Evolutionary conservation across 1,284 basidiomycete genomes (phyloP).

Genomic region (Ustilago cynodontis): DNA sequence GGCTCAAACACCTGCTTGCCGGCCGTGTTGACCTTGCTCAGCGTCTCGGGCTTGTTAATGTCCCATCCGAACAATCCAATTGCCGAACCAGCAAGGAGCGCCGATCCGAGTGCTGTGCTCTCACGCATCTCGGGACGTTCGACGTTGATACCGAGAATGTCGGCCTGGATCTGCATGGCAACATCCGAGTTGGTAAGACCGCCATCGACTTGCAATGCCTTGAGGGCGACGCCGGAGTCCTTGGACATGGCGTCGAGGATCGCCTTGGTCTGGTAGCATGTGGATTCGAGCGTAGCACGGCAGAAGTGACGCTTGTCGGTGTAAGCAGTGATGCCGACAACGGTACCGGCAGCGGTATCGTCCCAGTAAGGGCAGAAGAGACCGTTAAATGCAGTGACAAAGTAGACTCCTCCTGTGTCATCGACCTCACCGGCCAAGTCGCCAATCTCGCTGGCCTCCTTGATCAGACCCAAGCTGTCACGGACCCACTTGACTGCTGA

Average conservation of each 20-base stretch:
- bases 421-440: slow-evolving; percentile 82
- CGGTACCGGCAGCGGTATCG: slow-evolving; percentile 81
- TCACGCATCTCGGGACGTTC: slow-evolving; percentile 95
- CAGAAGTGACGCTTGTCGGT: slow-evolving; percentile 94
- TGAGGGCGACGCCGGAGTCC: slow-evolving; percentile 80
- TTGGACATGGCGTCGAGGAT: slow-evolving; percentile 93
- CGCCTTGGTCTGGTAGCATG: slow-evolving; percentile 84
- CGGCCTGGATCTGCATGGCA: slow-evolving; percentile 91
- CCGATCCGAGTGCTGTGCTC: slow-evolving; percentile 96
- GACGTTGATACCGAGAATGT: slow-evolving; percentile 91
- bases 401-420: slow-evolving; percentile 92
- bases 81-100: slow-evolving; percentile 91
- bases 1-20: slow-evolving; percentile 82
- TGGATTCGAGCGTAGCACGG: slow-evolving; percentile 85
- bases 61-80: slow-evolving; percentile 95
- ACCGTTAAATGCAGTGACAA: slow-evolving; percentile 95
- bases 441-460: slow-evolving; percentile 85
- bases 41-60: slow-evolving; percentile 83
- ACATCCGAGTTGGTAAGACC: slow-evolving; percentile 73
- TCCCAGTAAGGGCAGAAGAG: slow-evolving; percentile 91
- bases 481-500: slow-evolving; percentile 95
- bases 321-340: slow-evolving; percentile 86
- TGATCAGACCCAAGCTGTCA: slow-evolving; percentile 87
- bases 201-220: slow-evolving; percentile 90
- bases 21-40: slow-evolving; percentile 88